Percentiles rank a stretch among this genome's conserved stretches.
Conservation (phyloP, 2,329 filamentous ascomycete genomes). For the Onygenales sp. region DNA sequence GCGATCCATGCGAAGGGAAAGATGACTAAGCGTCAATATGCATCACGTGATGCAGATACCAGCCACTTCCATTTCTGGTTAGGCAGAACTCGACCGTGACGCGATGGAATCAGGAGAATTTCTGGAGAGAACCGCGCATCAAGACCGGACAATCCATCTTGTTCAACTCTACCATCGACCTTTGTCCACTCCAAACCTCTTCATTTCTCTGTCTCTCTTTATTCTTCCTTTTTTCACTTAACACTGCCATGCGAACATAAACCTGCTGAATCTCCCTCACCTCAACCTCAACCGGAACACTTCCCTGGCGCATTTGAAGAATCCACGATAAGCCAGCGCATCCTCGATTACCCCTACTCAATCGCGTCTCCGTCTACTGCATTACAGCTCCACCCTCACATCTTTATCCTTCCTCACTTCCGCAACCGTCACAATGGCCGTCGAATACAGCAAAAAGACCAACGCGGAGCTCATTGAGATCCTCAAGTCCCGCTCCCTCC, state of each 20-base stretch:
- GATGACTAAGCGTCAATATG: neutral
- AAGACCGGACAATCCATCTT: neutral
- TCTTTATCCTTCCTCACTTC: neutral
- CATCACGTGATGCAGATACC: neutral
- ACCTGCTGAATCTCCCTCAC: neutral
- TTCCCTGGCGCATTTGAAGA: neutral
- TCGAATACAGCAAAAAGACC: slow-evolving; percentile 42
- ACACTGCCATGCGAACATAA: neutral
- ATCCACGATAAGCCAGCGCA: neutral
- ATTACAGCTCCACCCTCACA: neutral
- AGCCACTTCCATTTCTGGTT: neutral
- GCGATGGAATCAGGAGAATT: slow-evolving; percentile 2
- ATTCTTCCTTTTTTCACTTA: neutral
- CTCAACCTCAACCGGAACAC: neutral
- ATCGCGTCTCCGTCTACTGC: neutral
- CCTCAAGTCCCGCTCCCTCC: slow-evolving; percentile 38
- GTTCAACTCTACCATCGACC: too few relatives aligned
- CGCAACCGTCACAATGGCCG: slow-evolving; percentile 21
- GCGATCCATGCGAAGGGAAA: too few relatives aligned
- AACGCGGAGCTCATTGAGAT: slow-evolving; percentile 41
- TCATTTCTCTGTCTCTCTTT: neutral
- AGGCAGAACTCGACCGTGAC: neutral
- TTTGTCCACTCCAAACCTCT: neutral
- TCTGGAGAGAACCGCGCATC: neutral
- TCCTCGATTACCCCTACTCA: neutral